Base-by-base conservation (phyloP, 768 basidiomycete species). In the Rhodosporidiobolus odoratus region DNA sequence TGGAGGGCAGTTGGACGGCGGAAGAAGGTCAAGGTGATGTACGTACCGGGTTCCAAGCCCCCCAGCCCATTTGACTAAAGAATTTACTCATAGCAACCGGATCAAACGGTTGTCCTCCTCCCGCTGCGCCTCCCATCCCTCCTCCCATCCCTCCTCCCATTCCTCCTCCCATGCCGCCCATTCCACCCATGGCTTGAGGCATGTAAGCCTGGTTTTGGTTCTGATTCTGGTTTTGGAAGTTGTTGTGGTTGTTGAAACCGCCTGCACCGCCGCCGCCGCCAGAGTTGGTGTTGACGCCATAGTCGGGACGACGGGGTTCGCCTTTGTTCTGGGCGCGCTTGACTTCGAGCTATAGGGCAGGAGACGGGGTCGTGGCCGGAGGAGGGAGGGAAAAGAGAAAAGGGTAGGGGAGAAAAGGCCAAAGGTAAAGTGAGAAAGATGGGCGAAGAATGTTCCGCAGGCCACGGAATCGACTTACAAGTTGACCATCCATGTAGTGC, bases 401-500 rank as follows among this genome's bases (percentile, higher is more conserved):
- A 27, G 62, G 19, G n/a, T 38, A 57, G n/a, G 60, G 19, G 15
- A 32, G 23, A 45, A 37, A 2, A 2, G 32, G 17, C 25, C 40
- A 38, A n/a, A n/a, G 8, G n/a, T 25, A 17, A 23, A 41, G 17
- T 34, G 25, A 32, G 52, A 25, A 43, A 43, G 48, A 17, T 45
- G 25, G 71, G 38, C 21, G 50, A 57, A 16, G 7, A 76, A 35
- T n/a, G n/a, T n/a, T n/a, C n/a, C n/a, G n/a, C n/a, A n/a, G n/a
- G n/a, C n/a, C n/a, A n/a, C n/a, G n/a, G n/a, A 58, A 16, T 10
- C 56, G 25, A 82, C 90, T 72, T 74, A 97, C 96, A 79, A 92
- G 81, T 83, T 97, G 96, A 23, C 94, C 95, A 76, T 98, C 94
- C 67, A 97, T 90, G 76, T 92, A 89, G 32, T 97, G 83, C 76